A percentile compares a stretch with the other conserved stretches of the same genome.
phyloP scores from a whole-genome alignment of 2,329 filamentous ascomycete species.

The Pseudogymnoascus sp. region DNA sequence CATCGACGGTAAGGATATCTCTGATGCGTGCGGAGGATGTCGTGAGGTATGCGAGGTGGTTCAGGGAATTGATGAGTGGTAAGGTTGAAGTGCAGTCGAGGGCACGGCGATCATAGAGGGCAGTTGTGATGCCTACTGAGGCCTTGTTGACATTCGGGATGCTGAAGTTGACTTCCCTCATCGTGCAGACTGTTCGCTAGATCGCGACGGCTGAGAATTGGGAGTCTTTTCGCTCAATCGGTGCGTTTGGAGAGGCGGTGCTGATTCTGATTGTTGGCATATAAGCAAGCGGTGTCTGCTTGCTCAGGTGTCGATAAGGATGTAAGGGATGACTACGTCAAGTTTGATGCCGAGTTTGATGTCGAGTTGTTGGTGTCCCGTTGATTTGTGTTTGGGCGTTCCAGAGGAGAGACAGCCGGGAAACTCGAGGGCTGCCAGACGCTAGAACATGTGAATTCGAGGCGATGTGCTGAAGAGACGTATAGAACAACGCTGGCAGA shows the following conservation, averaged over 20 bases:
- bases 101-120: constrained; percentile 92
- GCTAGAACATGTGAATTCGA: constrained; percentile 1
- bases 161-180: constrained; percentile 99
- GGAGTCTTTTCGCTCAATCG: constrained; percentile 8
- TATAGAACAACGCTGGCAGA: constrained; percentile 3
- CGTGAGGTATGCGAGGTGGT: constrained; percentile 96
- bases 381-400: constrained; percentile 8
- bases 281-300: constrained; percentile 1
- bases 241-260: neutral
- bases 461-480: neutral
- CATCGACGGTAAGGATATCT: constrained; percentile 97
- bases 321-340: constrained; percentile 7
- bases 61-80: constrained; percentile 96
- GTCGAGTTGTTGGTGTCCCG: neutral
- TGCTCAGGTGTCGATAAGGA: neutral
- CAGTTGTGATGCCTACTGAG: constrained; percentile 95
- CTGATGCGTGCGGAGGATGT: constrained; percentile 95
- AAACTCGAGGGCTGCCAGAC: neutral
- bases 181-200: constrained; percentile 41
- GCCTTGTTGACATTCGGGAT: constrained; percentile 99
- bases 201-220: constrained; percentile 7
- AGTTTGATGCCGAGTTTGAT: constrained; percentile 7
- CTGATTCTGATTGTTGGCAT: neutral
- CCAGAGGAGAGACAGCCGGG: neutral
- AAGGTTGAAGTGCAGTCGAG: constrained; percentile 97